phyloP scores from a whole-genome alignment of 2,329 filamentous ascomycete species.

The Colletotrichum higginsianum region DNA sequence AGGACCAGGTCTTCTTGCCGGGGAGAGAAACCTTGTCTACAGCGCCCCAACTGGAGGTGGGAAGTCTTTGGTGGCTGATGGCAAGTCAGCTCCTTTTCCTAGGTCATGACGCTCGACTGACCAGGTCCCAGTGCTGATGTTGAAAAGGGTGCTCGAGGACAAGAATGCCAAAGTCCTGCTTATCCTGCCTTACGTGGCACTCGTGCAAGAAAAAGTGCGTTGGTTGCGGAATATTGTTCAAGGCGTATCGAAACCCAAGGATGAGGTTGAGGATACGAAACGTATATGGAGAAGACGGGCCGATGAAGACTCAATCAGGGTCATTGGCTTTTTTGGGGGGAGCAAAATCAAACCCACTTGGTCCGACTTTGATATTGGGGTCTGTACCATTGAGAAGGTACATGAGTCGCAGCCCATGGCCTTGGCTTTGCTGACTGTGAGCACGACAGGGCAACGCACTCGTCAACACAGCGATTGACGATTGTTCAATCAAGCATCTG shows the following conservation, averaged over 20 bases:
- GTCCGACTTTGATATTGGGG: conserved; percentile 82
- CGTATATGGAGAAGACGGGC: conserved; percentile 68
- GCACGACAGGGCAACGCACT: conserved; percentile 77
- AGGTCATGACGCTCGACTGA: conserved; percentile 27
- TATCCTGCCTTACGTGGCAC: conserved; percentile 82
- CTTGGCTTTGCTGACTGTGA: conserved; percentile 15
- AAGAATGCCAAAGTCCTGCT: conserved; percentile 78
- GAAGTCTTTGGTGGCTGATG: conserved; percentile 80
- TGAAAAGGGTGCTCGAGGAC: conserved; percentile 78
- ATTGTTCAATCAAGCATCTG: conserved; percentile 75
- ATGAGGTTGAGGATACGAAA: conserved; percentile 52
- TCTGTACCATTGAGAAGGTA: conserved; percentile 85
- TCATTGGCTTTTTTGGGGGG: conserved; percentile 83
- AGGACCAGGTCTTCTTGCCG: conserved; percentile 75
- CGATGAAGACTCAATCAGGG: conserved; percentile 72
- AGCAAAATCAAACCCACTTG: conserved; percentile 77
- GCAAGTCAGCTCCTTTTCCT: conserved; percentile 48
- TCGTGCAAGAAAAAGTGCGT: conserved; percentile 84
- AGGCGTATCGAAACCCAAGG: conserved; percentile 64
- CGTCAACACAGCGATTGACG: conserved; percentile 80
- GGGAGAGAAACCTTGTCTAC: conserved; percentile 81
- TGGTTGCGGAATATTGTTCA: conserved; percentile 80
- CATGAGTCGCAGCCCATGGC: conserved; percentile 16
- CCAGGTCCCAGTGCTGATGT: conserved; percentile 71
- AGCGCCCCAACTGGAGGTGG: conserved; percentile 84